Conservation (phyloP, 164 flowering plant species). For the Cinnamomum micranthum region DNA sequence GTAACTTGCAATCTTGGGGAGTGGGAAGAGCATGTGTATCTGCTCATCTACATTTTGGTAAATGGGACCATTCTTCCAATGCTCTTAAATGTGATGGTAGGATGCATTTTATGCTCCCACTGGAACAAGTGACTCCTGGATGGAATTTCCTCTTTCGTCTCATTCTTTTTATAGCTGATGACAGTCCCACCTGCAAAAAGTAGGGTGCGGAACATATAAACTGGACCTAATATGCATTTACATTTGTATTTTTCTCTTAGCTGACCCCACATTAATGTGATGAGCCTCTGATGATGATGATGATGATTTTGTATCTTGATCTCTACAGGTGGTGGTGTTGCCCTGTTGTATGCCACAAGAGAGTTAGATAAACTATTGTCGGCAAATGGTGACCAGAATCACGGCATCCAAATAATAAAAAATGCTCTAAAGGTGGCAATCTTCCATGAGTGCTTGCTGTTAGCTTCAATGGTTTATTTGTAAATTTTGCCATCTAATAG, state of each 20-base stretch:
- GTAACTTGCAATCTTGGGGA: background rate
- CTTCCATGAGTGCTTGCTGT: background rate
- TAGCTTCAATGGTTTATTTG: background rate
- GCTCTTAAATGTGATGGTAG: background rate
- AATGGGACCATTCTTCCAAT: background rate
- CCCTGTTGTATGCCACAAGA: conserved; percentile 73
- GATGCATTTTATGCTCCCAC: background rate
- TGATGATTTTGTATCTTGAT: conserved; percentile 3
- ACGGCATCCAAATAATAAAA: conserved; percentile 69
- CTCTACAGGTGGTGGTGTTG: conserved; percentile 80
- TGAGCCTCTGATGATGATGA: too few species aligned
- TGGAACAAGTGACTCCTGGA: background rate
- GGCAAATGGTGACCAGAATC: conserved; percentile 65
- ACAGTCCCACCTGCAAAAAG: background rate
- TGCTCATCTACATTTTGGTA: background rate
- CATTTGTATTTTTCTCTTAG: background rate
- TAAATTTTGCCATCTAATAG: background rate
- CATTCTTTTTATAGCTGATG: background rate
- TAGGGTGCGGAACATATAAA: background rate
- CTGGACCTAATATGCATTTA: background rate
- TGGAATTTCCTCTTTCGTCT: background rate
- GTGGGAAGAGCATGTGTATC: background rate
- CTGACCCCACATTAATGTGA: too few species aligned
- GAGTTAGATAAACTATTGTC: conserved; percentile 60
- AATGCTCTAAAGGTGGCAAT: conserved; percentile 71